A percentile compares a stretch with the other conserved stretches of the same genome.
phyloP scores from a whole-genome alignment of 495 filamentous ascomycete genomes.

The Collariella sp. region DNA sequence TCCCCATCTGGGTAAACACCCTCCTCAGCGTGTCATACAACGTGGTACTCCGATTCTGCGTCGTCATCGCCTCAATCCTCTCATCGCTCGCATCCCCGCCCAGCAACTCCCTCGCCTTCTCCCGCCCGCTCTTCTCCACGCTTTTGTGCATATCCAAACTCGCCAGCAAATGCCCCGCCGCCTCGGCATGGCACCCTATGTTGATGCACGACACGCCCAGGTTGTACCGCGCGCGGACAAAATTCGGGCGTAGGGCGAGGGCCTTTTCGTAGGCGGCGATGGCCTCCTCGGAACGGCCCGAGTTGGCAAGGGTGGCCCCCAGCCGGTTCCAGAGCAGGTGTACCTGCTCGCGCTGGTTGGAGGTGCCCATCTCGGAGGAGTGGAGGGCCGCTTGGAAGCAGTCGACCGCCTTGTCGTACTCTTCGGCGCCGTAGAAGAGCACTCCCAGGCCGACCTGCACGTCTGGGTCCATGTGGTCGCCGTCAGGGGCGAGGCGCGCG shows the following conservation, averaged over 20 bases:
- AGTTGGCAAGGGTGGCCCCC: conserved; percentile 92
- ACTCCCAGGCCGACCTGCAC: conserved; percentile 97
- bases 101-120: conserved; percentile 76
- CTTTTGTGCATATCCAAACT: conserved; percentile 95
- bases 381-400: conserved; percentile 89
- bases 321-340: conserved; percentile 98
- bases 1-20: conserved; percentile 89
- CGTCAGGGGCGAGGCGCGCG: conserved; percentile 80
- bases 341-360: conserved; percentile 66
- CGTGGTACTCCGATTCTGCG: conserved; percentile 93
- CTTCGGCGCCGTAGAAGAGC: conserved; percentile 94
- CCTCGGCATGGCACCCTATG: conserved; percentile 87
- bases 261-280: conserved; percentile 95
- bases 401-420: conserved; percentile 97
- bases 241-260: conserved; percentile 80
- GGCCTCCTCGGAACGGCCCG: conserved; percentile 83
- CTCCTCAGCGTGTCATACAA: conserved; percentile 85
- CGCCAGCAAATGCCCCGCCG: conserved; percentile 87
- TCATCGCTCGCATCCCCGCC: conserved; percentile 51
- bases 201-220: conserved; percentile 95
- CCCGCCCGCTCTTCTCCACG: conserved; percentile 73
- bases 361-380: conserved; percentile 65
- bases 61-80: conserved; percentile 70
- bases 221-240: conserved; percentile 94
- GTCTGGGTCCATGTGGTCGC: conserved; percentile 87